Percentiles rank a stretch among this genome's conserved stretches.
phyloP scores from a whole-genome alignment of 139 green algal genomes.

The Pleodorina starrii region DNA sequence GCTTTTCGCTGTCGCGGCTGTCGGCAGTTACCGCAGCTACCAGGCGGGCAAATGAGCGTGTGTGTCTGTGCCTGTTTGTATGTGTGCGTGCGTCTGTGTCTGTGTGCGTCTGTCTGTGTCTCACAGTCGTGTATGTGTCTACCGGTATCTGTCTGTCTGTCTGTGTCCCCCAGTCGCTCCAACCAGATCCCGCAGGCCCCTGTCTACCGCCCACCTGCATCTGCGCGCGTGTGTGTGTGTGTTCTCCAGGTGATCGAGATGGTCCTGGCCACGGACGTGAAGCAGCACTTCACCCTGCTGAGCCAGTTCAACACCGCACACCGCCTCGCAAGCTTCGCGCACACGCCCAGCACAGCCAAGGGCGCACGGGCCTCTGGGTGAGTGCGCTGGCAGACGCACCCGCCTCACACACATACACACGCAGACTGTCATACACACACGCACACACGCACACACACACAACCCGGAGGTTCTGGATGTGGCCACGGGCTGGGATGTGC shows the following conservation, averaged over 20 bases:
- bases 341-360: not conserved
- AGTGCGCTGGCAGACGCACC: too few species aligned
- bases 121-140: not conserved
- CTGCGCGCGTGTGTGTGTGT: not conserved
- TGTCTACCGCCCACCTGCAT: too few species aligned
- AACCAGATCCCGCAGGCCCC: too few species aligned
- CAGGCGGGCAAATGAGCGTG: not conserved
- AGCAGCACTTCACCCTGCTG: conserved; percentile 50
- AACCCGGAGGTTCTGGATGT: too few species aligned
- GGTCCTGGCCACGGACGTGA: conserved; percentile 81
- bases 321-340: conserved; percentile 20
- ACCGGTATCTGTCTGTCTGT: not conserved
- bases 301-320: conserved; percentile 36
- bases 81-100: not conserved
- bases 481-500: too few species aligned
- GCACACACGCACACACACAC: too few species aligned
- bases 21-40: too few species aligned
- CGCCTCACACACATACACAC: too few species aligned
- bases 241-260: conserved; percentile 67
- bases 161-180: too few species aligned
- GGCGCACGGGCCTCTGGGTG: not conserved
- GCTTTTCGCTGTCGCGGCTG: too few species aligned
- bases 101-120: not conserved
- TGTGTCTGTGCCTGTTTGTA: not conserved
- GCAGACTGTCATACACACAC: too few species aligned